A percentile compares a stretch with the other conserved stretches of the same genome.
These are phyloP conservation scores for Penicillium nordicum DNA, from an alignment of 2,329 filamentous ascomycete genomes.

Conservation along the genomic window DNA sequence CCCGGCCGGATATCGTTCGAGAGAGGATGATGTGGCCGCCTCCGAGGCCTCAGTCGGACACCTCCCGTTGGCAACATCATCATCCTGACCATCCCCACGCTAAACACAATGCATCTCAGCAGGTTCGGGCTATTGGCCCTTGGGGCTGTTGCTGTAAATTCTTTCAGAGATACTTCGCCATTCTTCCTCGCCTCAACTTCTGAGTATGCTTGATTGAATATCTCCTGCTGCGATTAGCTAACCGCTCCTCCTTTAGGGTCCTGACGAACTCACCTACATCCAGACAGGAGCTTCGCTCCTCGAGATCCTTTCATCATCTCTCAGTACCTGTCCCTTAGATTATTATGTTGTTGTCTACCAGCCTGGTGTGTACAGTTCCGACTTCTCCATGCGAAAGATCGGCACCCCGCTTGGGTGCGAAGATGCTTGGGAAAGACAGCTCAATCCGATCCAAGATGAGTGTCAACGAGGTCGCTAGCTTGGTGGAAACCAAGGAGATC, in stretches of 20 bases:
- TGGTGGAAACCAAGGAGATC: slow-evolving; percentile 45
- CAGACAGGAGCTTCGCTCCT: slow-evolving; percentile 45
- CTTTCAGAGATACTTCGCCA: slow-evolving; percentile 82
- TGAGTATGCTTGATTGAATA: slow-evolving; percentile 55
- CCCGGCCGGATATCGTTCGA: too few species aligned
- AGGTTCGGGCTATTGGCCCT: slow-evolving; percentile 48
- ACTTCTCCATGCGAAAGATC: slow-evolving; percentile 58
- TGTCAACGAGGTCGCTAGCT: slow-evolving; percentile 53
- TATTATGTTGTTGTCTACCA: slow-evolving; percentile 77
- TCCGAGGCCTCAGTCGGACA: slow-evolving; percentile 29
- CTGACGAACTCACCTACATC: slow-evolving; percentile 41
- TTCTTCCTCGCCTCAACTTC: slow-evolving; percentile 85
- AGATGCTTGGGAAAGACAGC: slow-evolving; percentile 49
- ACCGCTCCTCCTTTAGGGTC: slow-evolving; percentile 32
- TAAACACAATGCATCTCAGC: slow-evolving; percentile 42
- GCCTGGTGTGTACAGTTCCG: slow-evolving; percentile 66
- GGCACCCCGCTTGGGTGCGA: slow-evolving; percentile 54
- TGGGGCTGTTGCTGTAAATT: slow-evolving; percentile 59
- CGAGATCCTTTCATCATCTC: slow-evolving; percentile 43
- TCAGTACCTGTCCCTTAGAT: slow-evolving; percentile 67
- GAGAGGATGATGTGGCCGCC: slow-evolving; percentile 20
- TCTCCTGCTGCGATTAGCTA: slow-evolving; percentile 22
- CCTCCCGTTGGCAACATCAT: slow-evolving; percentile 31
- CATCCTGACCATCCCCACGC: slow-evolving; percentile 19
- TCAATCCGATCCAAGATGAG: slow-evolving; percentile 53